Conservation (phyloP, 1,284 basidiomycete species). For the Cutaneotrichosporon curvatum region DNA sequence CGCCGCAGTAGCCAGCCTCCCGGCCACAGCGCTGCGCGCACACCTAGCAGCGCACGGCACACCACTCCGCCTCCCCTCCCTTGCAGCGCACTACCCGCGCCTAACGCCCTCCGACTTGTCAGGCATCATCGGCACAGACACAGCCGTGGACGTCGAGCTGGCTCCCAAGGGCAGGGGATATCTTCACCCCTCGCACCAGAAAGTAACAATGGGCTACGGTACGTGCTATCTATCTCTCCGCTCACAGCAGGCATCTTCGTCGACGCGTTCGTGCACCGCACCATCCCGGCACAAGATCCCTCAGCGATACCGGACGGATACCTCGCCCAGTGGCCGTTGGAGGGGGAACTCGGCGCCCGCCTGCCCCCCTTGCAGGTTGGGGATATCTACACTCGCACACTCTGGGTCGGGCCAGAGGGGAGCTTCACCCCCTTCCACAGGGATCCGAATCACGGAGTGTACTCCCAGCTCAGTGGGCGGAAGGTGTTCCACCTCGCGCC, state of each 20-base stretch:
- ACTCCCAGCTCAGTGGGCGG: conserved; percentile 33
- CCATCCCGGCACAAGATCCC: conserved; percentile 27
- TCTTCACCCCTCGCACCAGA: conserved; percentile 30
- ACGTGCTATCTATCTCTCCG: conserved; percentile 1
- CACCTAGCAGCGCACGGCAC: conserved; percentile 18
- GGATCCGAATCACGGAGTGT: conserved; percentile 41
- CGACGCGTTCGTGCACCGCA: conserved; percentile 37
- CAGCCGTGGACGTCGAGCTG: conserved; percentile 36
- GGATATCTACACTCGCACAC: conserved; percentile 31
- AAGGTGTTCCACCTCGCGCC: conserved; percentile 39
- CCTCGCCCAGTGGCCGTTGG: conserved; percentile 37
- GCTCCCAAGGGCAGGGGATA: conserved; percentile 34
- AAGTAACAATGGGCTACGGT: conserved; percentile 38
- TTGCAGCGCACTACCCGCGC: conserved; percentile 21
- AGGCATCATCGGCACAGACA: conserved; percentile 22
- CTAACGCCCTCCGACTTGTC: not conserved
- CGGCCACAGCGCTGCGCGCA: conserved; percentile 10
- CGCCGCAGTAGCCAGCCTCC: too few species aligned
- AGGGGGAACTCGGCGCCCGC: conserved; percentile 15
- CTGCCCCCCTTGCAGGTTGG: not conserved
- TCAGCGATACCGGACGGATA: conserved; percentile 31
- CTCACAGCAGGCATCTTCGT: conserved; percentile 33
- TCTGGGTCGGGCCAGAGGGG: conserved; percentile 38
- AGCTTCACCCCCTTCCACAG: conserved; percentile 41
- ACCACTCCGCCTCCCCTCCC: conserved; percentile 20